Evolutionary conservation across 805 yeast species (phyloP), one percentile per base, ranked within the genome.

Genomic region (Wickerhamiella alocasiicola): DNA sequence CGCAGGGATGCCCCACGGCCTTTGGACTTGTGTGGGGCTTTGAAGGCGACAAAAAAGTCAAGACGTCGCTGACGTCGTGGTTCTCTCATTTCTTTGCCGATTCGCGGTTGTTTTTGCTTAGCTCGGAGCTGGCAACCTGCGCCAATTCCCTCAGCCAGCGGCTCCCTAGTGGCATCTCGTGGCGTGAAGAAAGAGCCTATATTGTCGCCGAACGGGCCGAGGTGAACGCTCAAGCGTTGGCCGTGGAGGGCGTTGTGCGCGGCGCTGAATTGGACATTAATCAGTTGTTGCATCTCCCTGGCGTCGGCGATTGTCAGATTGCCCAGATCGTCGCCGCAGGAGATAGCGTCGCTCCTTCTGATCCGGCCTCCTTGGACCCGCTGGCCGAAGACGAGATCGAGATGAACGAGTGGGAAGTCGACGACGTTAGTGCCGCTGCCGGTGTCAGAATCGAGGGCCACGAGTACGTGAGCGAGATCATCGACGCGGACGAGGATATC

Each of bases 181-280:
- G 98, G 97, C 77, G 97, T 62, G 96, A 88, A 51, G 63, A 76
- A n/a, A 69, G 98, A 55, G 88, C 95, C 6, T 91, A 85, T 62
- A 40, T 91, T 40, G 69, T 91, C 7, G 87, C 93, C 1, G 93
- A 85, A 49, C 54, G 60, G 3, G 66, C 81, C 1, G 49, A 57
- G 17, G 71, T 71, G 66, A 34, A 18, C n/a, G 36, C 40, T n/a
- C 57, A 62, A 13, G 52, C 60, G 4, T 55, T 85, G 28, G 71
- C 72, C 5, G 70, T 91, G 5, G 79, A 77, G 55, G 99, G 98
- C 37, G 71, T 75, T 4, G 84, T 82, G 4, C 72, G 99, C 57
- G 98, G 97, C 42, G 44, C 49, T 36, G 62, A 69, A 35, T 77
- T 91, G 60, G 72, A 76, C 49, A 72, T 81, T 2, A 75, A 87